Evolutionary conservation across 2,329 filamentous ascomycete genomes (phyloP), one percentile per base, ranked within the genome.

Genomic region (Curvularia verruculosa): DNA sequence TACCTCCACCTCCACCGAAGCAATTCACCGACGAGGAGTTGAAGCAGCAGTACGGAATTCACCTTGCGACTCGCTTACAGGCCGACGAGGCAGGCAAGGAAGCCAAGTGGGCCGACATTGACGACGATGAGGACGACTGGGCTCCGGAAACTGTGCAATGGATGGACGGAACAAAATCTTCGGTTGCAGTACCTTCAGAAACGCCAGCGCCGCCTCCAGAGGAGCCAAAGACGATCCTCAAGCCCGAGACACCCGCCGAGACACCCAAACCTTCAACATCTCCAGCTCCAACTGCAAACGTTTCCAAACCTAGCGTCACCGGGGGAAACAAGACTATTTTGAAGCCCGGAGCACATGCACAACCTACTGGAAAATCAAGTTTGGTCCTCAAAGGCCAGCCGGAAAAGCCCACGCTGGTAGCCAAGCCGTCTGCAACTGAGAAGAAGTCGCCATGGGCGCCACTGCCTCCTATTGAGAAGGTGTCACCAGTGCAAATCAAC

Each of bases 371-470:
- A 6, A 82, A 78, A 59, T 70, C 78, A 18, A 87, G 86, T 4
- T 74, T 91, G 39, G 81, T 90, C 1, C 77, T 90, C 29, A 91
- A 90, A 69, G 85, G 85, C 36, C 85, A 85, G 5, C 80, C 85
- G 9, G 89, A 91, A 52, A 92, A 90, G 73, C 88, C 88, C 29
- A 88, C 88, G 0, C 77, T 92, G 4, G 88, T 92, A 40, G 84
- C 89, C 8, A 93, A 92, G 70, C 88, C 88, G 15, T 85, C 88
- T 1, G 82, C 85, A 3, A 83, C 87, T 1, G 89, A 92, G 0
- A 84, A 88, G 24, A 97, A 96, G 73, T 97, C 93, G 3, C 94
- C 94, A 3, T 98, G 94, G 94, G 94, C 94, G 23, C 74, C 89
- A 31, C 79, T 98, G 26, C 94, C 94, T 13, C 91, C 92, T 0